phyloP scores from a whole-genome alignment of 75 land plant genomes.

The Picea sitchensis region DNA sequence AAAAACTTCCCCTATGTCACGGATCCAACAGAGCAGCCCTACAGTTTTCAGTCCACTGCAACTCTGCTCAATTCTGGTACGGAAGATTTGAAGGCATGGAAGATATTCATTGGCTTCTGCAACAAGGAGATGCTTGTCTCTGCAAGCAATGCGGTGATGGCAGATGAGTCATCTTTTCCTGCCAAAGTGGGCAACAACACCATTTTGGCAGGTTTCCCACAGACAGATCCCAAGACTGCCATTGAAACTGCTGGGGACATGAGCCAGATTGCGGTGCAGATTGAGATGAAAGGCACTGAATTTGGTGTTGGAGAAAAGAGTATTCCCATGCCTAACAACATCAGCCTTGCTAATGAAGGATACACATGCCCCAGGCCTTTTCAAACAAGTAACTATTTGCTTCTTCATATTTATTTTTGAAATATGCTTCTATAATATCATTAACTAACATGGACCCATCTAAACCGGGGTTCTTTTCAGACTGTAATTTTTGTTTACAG shows the following conservation, averaged over 20 bases:
- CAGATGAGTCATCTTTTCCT: constrained; percentile 50
- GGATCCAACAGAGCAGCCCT: constrained; percentile 64
- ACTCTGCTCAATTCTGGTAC: constrained; percentile 53
- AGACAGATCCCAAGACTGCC: constrained; percentile 48
- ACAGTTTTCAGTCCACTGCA: constrained; percentile 52
- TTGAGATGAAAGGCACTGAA: constrained; percentile 58
- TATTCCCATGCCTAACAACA: constrained; percentile 66
- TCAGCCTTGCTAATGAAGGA: constrained; percentile 56
- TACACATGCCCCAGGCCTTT: constrained; percentile 46
- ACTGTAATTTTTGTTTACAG: too few species aligned
- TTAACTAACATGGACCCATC: too few species aligned
- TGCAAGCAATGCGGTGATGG: constrained; percentile 36
- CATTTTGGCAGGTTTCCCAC: constrained; percentile 40
- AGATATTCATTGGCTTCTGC: constrained; percentile 57
- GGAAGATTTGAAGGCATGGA: constrained; percentile 58
- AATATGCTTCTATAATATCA: too few species aligned
- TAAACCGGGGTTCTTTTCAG: too few species aligned
- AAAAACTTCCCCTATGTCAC: constrained; percentile 40
- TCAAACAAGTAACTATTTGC: too few species aligned
- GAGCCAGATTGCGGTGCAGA: constrained; percentile 35
- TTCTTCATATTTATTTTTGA: too few species aligned
- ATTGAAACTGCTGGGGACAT: constrained; percentile 84
- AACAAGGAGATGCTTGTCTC: constrained; percentile 67
- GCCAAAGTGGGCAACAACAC: constrained; percentile 57
- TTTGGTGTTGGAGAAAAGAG: constrained; percentile 48